Conservation (phyloP, 2,329 filamentous ascomycete species). For the Myriosclerotinia duriaeana region DNA sequence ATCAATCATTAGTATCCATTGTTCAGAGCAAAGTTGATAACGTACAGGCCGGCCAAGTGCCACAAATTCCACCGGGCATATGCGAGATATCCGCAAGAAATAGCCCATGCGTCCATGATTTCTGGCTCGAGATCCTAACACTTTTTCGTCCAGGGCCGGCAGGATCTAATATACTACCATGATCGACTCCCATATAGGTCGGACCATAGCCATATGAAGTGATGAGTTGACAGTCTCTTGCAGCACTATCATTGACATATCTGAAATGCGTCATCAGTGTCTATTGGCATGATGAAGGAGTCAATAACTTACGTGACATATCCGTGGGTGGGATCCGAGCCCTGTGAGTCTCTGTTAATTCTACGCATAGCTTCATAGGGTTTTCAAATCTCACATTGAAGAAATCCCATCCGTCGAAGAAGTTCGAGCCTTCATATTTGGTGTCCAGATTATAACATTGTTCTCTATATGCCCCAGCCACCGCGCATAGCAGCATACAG, state of each 20-base stretch:
- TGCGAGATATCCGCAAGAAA: constrained; percentile 66
- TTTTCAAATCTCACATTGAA: constrained; percentile 4
- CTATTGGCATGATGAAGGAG: neutral
- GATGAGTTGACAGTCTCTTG: neutral
- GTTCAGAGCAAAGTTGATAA: no score
- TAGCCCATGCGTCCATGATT: constrained; percentile 61
- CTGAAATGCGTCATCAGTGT: neutral
- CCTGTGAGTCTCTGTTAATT: neutral
- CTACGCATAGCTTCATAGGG: neutral
- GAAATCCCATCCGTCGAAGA: constrained; percentile 17
- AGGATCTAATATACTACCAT: constrained; percentile 50
- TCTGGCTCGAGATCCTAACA: constrained; percentile 64
- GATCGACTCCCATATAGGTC: constrained; percentile 68
- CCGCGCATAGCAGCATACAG: neutral
- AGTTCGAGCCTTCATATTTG: constrained; percentile 1
- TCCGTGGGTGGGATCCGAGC: constrained; percentile 16
- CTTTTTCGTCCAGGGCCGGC: constrained; percentile 46
- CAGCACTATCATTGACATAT: constrained; percentile 2
- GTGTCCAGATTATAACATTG: constrained; percentile 8
- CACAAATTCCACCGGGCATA: constrained; percentile 68
- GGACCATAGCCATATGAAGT: constrained; percentile 41
- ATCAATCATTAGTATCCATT: neutral
- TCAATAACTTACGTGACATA: constrained; percentile 30
- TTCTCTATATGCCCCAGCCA: neutral
- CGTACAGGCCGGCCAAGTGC: constrained; percentile 60